Conservation (phyloP, 257 asterid genomes). For the Rubia yunnanensis region DNA sequence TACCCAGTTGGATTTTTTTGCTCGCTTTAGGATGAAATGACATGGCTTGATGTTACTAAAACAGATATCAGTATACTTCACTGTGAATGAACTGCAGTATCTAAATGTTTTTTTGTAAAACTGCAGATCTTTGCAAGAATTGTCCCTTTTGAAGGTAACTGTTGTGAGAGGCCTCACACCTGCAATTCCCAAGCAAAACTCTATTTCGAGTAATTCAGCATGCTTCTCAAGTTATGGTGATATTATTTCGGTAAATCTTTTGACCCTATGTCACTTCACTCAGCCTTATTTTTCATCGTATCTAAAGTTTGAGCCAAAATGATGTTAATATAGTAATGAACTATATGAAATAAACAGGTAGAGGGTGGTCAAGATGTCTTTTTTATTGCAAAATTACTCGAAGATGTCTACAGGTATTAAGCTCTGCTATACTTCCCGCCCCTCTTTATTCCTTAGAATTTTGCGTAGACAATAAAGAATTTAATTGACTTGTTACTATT, state of each 20-base stretch:
- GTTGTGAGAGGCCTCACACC: conserved; percentile 54
- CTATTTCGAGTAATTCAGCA: conserved; percentile 33
- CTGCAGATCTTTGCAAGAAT: conserved; percentile 80
- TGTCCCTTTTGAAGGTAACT: conserved; percentile 70
- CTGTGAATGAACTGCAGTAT: neutral
- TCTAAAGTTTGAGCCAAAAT: neutral
- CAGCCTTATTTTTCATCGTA: neutral
- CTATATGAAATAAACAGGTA: conserved; percentile 35
- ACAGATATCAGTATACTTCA: neutral
- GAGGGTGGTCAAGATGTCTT: conserved; percentile 70
- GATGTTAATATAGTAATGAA: conserved; percentile 1
- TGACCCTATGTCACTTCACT: neutral
- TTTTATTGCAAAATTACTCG: conserved; percentile 53
- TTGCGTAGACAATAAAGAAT: too few relatives aligned
- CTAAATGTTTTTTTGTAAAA: conserved; percentile 11
- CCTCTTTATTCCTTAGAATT: neutral
- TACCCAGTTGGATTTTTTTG: too few relatives aligned
- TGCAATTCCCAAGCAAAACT: conserved; percentile 41
- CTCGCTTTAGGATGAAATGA: too few relatives aligned
- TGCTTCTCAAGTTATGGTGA: conserved; percentile 70
- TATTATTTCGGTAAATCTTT: conserved; percentile 50
- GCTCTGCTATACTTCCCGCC: neutral
- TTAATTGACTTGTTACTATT: conserved; percentile 5
- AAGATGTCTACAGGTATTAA: conserved; percentile 63
- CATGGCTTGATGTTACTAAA: too few relatives aligned